phyloP scores from a whole-genome alignment of 2,329 filamentous ascomycete genomes.

The Didymella keratinophila region DNA sequence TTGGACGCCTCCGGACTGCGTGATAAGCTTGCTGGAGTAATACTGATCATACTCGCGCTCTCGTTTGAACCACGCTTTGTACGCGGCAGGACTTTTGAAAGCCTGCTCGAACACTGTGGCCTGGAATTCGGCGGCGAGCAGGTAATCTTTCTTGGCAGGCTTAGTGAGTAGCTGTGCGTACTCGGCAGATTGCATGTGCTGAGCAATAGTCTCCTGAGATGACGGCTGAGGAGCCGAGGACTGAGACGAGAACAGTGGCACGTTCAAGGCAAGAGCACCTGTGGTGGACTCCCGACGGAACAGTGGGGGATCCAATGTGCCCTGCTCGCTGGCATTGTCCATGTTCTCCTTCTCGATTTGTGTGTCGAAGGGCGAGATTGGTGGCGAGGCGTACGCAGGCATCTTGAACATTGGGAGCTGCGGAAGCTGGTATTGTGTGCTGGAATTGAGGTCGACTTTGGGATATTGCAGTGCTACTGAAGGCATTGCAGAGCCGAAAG shows the following conservation, averaged over 20 bases:
- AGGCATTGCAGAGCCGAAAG: slow-evolving; percentile 50
- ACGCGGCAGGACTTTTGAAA: slow-evolving; percentile 50
- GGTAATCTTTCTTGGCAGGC: slow-evolving; percentile 49
- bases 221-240: slow-evolving; percentile 13
- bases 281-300: slow-evolving; percentile 36
- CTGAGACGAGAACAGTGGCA: slow-evolving; percentile 43
- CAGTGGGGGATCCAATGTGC: slow-evolving; percentile 47
- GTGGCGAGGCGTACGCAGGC: slow-evolving; percentile 49
- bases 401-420: slow-evolving; percentile 30
- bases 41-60: slow-evolving; percentile 62
- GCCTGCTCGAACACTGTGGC: slow-evolving; percentile 44
- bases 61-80: slow-evolving; percentile 43
- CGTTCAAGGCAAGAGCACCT: slow-evolving; percentile 38
- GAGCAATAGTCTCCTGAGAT: slow-evolving; percentile 40
- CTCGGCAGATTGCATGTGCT: slow-evolving; percentile 46
- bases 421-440: slow-evolving; percentile 22
- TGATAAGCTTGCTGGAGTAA: slow-evolving; percentile 41
- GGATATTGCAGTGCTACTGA: slow-evolving; percentile 29
- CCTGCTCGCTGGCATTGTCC: slow-evolving; percentile 38
- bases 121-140: slow-evolving; percentile 44
- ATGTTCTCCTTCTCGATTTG: slow-evolving; percentile 50
- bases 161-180: slow-evolving; percentile 42
- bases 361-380: slow-evolving; percentile 50
- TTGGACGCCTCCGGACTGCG: slow-evolving; percentile 52
- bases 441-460: slow-evolving; percentile 23